A percentile compares a stretch with the other conserved stretches of the same genome.
Evolutionary conservation across 2,329 filamentous ascomycete genomes (phyloP).

Genomic region (Colletotrichum tofieldiae): DNA sequence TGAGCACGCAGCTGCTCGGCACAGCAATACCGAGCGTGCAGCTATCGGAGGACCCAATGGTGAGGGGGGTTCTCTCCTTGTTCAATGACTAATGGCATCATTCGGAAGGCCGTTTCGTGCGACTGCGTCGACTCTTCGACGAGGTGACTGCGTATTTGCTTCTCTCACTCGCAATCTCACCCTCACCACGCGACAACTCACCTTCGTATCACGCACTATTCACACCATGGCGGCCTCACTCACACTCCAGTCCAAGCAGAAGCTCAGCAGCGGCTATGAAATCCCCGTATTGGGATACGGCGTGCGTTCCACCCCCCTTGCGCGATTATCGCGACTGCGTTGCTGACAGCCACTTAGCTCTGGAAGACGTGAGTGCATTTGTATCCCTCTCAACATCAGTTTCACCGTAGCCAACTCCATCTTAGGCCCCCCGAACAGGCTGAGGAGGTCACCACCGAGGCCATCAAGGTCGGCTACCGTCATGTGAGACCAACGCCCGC

Average conservation of each 20-base stretch:
- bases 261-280: slow-evolving; percentile 69
- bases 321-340: slow-evolving; percentile 34
- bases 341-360: slow-evolving; percentile 55
- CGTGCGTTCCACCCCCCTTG: slow-evolving; percentile 55
- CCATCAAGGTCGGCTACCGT: slow-evolving; percentile 67
- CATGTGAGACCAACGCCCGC: slow-evolving; percentile 57
- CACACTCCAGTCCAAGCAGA: slow-evolving; percentile 63
- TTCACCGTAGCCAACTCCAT: not conserved
- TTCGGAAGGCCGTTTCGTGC: slow-evolving; percentile 11
- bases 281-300: slow-evolving; percentile 69
- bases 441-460: slow-evolving; percentile 59
- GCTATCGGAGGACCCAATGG: slow-evolving; percentile 23
- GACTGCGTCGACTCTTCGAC: slow-evolving; percentile 1
- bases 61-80: not conserved
- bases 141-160: not conserved
- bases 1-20: slow-evolving; percentile 23
- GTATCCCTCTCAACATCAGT: not conserved
- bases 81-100: slow-evolving; percentile 36
- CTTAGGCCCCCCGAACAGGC: slow-evolving; percentile 55
- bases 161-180: not conserved
- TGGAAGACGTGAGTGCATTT: slow-evolving; percentile 64
- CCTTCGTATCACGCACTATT: not conserved
- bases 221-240: slow-evolving; percentile 61
- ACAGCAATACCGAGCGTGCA: slow-evolving; percentile 38
- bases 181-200: not conserved